These are phyloP conservation scores for Globisporangium yorkense DNA, from an alignment of 352 stramenopile species.

Conservation along the genomic window DNA sequence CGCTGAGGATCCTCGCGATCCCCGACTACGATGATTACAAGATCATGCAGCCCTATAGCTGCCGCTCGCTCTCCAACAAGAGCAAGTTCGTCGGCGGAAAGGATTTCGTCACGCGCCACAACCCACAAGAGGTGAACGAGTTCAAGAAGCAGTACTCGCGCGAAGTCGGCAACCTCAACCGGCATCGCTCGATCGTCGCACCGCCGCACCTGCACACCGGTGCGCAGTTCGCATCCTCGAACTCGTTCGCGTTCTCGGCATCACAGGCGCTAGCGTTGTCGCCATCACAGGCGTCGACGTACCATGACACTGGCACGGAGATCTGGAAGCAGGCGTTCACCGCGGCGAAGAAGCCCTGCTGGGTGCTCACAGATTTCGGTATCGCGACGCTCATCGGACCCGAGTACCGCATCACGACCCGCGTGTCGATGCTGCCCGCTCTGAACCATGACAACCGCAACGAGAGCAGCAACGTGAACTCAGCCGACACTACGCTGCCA, in stretches of 20 bases:
- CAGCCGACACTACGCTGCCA: constrained; percentile 3
- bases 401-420: constrained; percentile 54
- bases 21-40: constrained; percentile 78
- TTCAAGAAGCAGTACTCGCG: constrained; percentile 78
- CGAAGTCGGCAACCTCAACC: constrained; percentile 56
- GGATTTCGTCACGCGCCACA: constrained; percentile 68
- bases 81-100: constrained; percentile 57
- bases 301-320: constrained; percentile 5
- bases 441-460: constrained; percentile 3
- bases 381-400: constrained; percentile 57
- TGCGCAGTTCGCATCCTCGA: constrained; percentile 8
- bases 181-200: constrained; percentile 54
- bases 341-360: constrained; percentile 47
- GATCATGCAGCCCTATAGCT: constrained; percentile 71
- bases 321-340: constrained; percentile 51
- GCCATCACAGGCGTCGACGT: constrained; percentile 16
- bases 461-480: constrained; percentile 6
- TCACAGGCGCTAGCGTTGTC: constrained; percentile 12
- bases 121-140: constrained; percentile 62
- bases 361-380: constrained; percentile 58
- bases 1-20: constrained; percentile 61
- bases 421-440: constrained; percentile 28
- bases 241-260: constrained; percentile 20
- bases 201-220: constrained; percentile 28
- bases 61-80: constrained; percentile 49